Evolutionary conservation across 176 grass and related monocot species (phyloP).

Genomic region (bread wheat (Triticum aestivum)): IWGSC_CS_RefSeq_v2.1 NC_057807.1:64493316-64493815

Average conservation of each 20-base stretch:
- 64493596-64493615: not conserved
- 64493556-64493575: no score
- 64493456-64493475: not conserved
- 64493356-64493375: not conserved
- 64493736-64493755: not conserved
- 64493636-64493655: not conserved
- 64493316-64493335: not conserved
- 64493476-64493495: not conserved
- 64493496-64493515: not conserved
- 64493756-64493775: not conserved
- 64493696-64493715: not conserved
- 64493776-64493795: not conserved
- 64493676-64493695: not conserved
- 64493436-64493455: not conserved
- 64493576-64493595: not conserved
- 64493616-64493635: not conserved
- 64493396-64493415: not conserved
- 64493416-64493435: not conserved
- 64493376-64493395: slow-evolving; percentile 9
- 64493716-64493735: not conserved
- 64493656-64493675: not conserved
- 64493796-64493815: slow-evolving; percentile 2
- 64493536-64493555: no score
- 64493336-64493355: not conserved
- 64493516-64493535: not conserved